Percentiles rank a stretch among this genome's conserved stretches.
These are phyloP conservation scores for Zoysia pacifica DNA, from an alignment of 176 grass and related monocot genomes.

Conservation along the genomic window DNA sequence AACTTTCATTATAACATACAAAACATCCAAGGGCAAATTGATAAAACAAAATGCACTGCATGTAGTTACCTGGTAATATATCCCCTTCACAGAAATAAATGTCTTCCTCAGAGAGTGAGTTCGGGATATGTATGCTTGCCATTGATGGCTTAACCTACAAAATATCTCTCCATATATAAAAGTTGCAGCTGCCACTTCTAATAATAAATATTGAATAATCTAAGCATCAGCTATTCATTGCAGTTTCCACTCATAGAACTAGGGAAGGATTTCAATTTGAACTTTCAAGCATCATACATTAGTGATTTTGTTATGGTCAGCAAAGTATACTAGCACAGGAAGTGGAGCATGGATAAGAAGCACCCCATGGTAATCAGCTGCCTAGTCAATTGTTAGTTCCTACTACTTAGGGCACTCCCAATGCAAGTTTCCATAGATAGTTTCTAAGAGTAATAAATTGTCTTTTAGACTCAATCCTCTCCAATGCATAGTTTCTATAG, in stretches of 20 bases:
- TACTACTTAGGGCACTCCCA: too few species aligned
- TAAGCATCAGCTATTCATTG: not conserved
- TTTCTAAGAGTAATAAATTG: too few species aligned
- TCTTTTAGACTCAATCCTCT: too few species aligned
- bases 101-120: conserved; percentile 87
- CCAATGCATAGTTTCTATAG: too few species aligned
- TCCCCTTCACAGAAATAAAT: conserved; percentile 98
- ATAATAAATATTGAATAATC: not conserved
- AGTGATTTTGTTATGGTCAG: not conserved
- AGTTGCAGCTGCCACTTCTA: not conserved
- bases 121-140: conserved; percentile 93
- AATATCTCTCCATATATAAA: conserved; percentile 28
- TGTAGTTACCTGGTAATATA: conserved; percentile 86
- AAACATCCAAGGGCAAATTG: not conserved
- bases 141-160: conserved; percentile 95
- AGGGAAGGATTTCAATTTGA: not conserved
- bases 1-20: conserved; percentile 5
- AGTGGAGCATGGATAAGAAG: too few species aligned
- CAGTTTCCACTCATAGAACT: not conserved
- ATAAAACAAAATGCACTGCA: not conserved
- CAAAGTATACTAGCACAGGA: too few species aligned
- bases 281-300: not conserved
- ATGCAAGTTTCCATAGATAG: too few species aligned
- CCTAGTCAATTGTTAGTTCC: too few species aligned
- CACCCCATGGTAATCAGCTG: too few species aligned